Evolutionary conservation across 495 filamentous ascomycete genomes (phyloP), one percentile per base, ranked within the genome.

Genomic region (Penicillium herquei): DNA sequence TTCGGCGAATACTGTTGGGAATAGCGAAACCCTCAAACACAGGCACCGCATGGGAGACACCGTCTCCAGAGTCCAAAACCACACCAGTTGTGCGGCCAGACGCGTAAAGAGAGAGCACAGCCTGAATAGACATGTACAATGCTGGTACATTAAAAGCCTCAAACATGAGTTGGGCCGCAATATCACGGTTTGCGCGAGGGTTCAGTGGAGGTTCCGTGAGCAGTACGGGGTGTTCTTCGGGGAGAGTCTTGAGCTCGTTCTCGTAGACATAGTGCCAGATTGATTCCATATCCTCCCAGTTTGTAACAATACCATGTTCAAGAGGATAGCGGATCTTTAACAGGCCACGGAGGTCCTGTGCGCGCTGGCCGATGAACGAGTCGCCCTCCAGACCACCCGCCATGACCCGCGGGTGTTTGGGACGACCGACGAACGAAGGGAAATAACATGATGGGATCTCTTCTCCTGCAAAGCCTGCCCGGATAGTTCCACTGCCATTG

Each of bases 241-340:
- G 96, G 64, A 96, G 80, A 26, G 93, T 96, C 77, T 97, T 98
- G 60, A 99, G 72, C 59, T 89, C 87, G 66, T 88, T 87, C 55
- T 84, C 83, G 71, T 90, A 91, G 48, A 90, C 87, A 65, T 87
- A 86, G 70, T 91, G 88, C 94, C 94, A 99, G 73, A 99, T 99
- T 71, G 90, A 88, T 77, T 98, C 94, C 94, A 99, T 99, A 67
- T 99, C 94, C 64, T 98, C 94, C 94, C 94, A 99, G 73, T 99
- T 92, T 56, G 94, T 99, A 44, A 99, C 94, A 59, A 98, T 94
- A 65, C 94, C 94, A 71, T 99, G 94, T 71, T 97, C 95, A 52
- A 99, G 80, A 40, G 94, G 94, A 66, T 98, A 98, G 48, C 85
- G 82, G 64, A 99, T 92, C 78, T 97, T 98, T 61, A 99, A 78